Evolutionary conservation across 768 basidiomycete genomes (phyloP), one percentile per base, ranked within the genome.

Genomic region (Dictyophora rubrovolvata): DNA sequence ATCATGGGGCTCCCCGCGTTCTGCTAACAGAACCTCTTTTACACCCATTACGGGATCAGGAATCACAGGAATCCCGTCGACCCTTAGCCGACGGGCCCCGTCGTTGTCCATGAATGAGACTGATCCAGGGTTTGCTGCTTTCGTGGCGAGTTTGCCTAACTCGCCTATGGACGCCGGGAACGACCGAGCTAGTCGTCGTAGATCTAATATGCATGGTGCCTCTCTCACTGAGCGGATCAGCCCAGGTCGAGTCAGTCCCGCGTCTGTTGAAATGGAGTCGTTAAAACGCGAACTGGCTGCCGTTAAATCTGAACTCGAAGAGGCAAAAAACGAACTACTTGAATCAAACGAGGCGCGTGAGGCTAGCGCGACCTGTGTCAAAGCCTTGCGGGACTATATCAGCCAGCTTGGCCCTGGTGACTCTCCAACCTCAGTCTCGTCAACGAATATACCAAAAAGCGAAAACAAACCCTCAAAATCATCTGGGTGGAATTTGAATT

Each of bases 351-450:
- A 97, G 70, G 91, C 89, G 2, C 77, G 84, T 52, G 85, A 91
- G 66, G 94, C 94, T 3, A 89, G 87, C 36, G 93, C 97, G 63
- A 80, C 80, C 0, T 93, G 91, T 68, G 83, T 89, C 63, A 83
- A 81, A 56, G 89, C 87, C 0, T 74, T 98, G 48, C 79, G 93
- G 37, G 86, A 84, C 59, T 97, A 87, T 67, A 90, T 91, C 63
- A 81, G 80, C 20, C 83, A 89, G 63, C 83, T 85, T 68, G 82
- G 83, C 59, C 75, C 87, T 53, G 86, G 86, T 9, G 70, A 68
- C 50, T 48, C 57, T n/a, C 53, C 64, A 18, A 14, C 42, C 12
- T 42, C n/a, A n/a, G n/a, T 42, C 14, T n/a, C 42, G 37, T 37
- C 52, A 58, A 51, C 7, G 33, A 10, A 48, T 22, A 18, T 23